Conservation (phyloP, 148 eudicot species). For the Persicaria maculosa region DNA sequence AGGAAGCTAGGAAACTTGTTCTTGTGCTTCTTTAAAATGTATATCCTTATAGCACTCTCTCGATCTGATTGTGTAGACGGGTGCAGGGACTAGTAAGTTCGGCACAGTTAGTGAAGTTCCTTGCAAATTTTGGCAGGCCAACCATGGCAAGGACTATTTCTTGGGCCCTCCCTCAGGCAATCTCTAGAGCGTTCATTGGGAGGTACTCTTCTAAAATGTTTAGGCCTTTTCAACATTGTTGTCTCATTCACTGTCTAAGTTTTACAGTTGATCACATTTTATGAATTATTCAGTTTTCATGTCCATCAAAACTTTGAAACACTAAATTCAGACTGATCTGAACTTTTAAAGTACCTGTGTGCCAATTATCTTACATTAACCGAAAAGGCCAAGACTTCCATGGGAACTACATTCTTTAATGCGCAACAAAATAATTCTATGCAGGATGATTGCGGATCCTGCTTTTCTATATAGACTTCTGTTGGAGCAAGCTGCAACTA, state of each 20-base stretch:
- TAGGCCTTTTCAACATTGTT: too few relatives aligned
- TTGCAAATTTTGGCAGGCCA: slow-evolving; percentile 83
- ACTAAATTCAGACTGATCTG: too few relatives aligned
- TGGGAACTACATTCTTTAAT: background rate
- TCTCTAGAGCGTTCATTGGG: slow-evolving; percentile 90
- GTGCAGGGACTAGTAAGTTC: slow-evolving; percentile 87
- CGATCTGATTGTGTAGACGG: slow-evolving; percentile 20
- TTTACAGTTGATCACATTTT: too few relatives aligned
- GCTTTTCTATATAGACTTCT: slow-evolving; percentile 72
- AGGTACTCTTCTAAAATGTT: slow-evolving; percentile 33
- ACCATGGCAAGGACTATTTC: slow-evolving; percentile 70
- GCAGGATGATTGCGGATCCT: slow-evolving; percentile 99
- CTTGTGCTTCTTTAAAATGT: too few relatives aligned
- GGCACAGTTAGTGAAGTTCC: slow-evolving; percentile 78
- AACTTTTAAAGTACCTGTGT: too few relatives aligned
- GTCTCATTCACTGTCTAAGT: too few relatives aligned
- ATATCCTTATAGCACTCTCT: background rate
- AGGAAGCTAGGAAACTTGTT: background rate
- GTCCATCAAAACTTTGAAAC: too few relatives aligned
- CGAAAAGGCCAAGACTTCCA: too few relatives aligned
- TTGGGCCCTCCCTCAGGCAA: slow-evolving; percentile 72
- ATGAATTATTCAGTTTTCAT: too few relatives aligned
- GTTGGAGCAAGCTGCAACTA: slow-evolving; percentile 81
- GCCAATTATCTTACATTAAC: background rate
- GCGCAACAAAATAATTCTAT: slow-evolving; percentile 8